Evolutionary conservation across 1,284 basidiomycete species (phyloP).

Genomic region (Marasmius tenuissimus): DNA sequence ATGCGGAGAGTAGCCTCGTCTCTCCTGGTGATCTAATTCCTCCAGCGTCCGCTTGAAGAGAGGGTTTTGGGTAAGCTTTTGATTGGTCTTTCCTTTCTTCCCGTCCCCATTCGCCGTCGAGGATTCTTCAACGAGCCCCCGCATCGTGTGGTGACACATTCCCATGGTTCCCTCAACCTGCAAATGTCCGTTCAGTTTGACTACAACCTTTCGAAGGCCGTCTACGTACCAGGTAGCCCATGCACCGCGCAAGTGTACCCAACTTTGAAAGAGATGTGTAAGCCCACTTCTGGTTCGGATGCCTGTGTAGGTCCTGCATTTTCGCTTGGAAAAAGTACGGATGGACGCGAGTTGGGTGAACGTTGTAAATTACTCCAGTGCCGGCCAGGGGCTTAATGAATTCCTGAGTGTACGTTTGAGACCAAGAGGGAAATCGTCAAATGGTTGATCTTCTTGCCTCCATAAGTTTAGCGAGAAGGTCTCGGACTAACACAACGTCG

Average conservation of each 20-base stretch:
- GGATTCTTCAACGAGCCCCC: slow-evolving; percentile 36
- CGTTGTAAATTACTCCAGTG: slow-evolving; percentile 19
- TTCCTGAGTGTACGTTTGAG: background rate
- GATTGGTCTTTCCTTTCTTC: slow-evolving; percentile 39
- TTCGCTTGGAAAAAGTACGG: slow-evolving; percentile 50
- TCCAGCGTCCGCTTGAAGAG: slow-evolving; percentile 62
- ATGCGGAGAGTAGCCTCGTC: slow-evolving; percentile 64
- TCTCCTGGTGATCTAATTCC: slow-evolving; percentile 60
- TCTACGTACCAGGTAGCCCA: slow-evolving; percentile 74
- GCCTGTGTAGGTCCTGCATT: slow-evolving; percentile 33
- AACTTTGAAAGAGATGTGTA: slow-evolving; percentile 44
- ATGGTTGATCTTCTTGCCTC: slow-evolving; percentile 49
- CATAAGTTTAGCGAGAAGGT: slow-evolving; percentile 67
- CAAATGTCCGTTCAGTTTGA: slow-evolving; percentile 3
- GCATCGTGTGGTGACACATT: slow-evolving; percentile 74
- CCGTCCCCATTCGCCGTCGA: slow-evolving; percentile 28
- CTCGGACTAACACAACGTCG: slow-evolving; percentile 55
- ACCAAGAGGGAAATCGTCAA: background rate
- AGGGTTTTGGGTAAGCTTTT: slow-evolving; percentile 50
- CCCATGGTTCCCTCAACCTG: slow-evolving; percentile 81
- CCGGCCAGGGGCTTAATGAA: slow-evolving; percentile 22
- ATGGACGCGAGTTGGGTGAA: slow-evolving; percentile 41
- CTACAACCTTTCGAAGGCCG: background rate
- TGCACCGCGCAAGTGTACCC: slow-evolving; percentile 65
- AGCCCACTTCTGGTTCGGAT: slow-evolving; percentile 46